A percentile compares a stretch with the other conserved stretches of the same genome.
These are phyloP conservation scores for Ottelia alismoides DNA, from an alignment of 106 monocot species.

Conservation along the genomic window DNA sequence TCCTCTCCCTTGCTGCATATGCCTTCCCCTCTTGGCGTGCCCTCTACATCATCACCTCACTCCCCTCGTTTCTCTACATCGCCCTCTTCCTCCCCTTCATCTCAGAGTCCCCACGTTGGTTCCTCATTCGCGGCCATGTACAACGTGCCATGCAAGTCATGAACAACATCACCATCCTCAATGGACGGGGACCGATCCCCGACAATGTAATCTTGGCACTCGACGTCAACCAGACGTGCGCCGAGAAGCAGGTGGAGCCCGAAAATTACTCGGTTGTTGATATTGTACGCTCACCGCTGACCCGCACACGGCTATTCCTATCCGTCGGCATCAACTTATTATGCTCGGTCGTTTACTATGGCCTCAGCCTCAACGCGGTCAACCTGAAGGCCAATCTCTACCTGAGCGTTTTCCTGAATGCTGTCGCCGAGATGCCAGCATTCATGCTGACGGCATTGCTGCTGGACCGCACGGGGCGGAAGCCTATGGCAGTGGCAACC, in stretches of 20 bases:
- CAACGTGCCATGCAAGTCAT: background rate
- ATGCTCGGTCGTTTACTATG: constrained; percentile 4
- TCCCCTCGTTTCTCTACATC: constrained; percentile 8
- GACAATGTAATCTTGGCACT: background rate
- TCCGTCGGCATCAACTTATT: background rate
- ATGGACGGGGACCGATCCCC: background rate
- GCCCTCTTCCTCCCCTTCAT: constrained; percentile 1
- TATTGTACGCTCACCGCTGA: background rate
- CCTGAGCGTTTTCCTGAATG: constrained; percentile 3
- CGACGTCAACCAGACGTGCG: no score
- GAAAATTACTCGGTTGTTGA: no score
- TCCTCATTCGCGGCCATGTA: background rate
- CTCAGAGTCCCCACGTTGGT: no score
- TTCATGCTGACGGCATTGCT: background rate
- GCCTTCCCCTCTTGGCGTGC: constrained; percentile 6
- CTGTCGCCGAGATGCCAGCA: constrained; percentile 1
- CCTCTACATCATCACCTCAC: constrained; percentile 9
- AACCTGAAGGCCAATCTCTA: constrained; percentile 5
- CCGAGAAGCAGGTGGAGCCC: no score
- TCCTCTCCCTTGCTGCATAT: constrained; percentile 8
- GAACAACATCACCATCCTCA: background rate
- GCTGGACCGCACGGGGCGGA: background rate
- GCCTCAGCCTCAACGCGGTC: constrained; percentile 4
- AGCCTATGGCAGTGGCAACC: background rate
- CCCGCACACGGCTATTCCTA: background rate